These are phyloP conservation scores for Dalechampia spathulata DNA, from an alignment of 441 rosid genomes.

Conservation along the genomic window DNA sequence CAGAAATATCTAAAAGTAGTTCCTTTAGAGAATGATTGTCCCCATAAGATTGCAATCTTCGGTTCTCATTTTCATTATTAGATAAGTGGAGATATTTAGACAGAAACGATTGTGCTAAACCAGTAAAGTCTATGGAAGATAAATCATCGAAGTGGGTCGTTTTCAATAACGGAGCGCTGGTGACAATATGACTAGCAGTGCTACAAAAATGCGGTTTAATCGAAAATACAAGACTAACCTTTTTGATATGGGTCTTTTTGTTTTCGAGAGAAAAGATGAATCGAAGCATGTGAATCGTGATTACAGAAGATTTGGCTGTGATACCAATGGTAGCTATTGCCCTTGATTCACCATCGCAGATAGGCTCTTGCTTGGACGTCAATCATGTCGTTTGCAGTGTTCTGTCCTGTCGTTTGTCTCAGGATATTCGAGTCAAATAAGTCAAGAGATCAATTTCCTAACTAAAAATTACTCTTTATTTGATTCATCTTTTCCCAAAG, in stretches of 20 bases:
- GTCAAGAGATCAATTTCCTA: no score
- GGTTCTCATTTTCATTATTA: slow-evolving; percentile 4
- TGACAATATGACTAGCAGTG: neutral
- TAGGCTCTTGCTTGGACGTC: no score
- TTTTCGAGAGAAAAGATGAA: slow-evolving; percentile 22
- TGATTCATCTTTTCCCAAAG: no score
- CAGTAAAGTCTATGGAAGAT: slow-evolving; percentile 21
- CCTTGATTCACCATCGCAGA: no score
- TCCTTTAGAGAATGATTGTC: slow-evolving; percentile 31
- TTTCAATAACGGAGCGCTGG: slow-evolving; percentile 10
- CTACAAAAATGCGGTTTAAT: slow-evolving; percentile 13
- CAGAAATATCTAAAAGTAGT: slow-evolving; percentile 46
- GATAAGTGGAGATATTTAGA: slow-evolving; percentile 19
- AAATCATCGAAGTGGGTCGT: slow-evolving; percentile 25
- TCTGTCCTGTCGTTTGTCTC: no score
- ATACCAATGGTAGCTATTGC: no score
- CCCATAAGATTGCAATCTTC: slow-evolving; percentile 17
- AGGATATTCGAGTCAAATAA: no score
- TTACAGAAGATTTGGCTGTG: no score
- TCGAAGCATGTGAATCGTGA: slow-evolving; percentile 28
- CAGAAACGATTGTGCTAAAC: slow-evolving; percentile 25
- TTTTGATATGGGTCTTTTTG: slow-evolving; percentile 15
- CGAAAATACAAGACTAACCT: slow-evolving; percentile 17
- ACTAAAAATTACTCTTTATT: no score
- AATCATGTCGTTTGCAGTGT: no score